phyloP scores from a whole-genome alignment of 176 grass and related monocot genomes.

The Typha latifolia region DNA sequence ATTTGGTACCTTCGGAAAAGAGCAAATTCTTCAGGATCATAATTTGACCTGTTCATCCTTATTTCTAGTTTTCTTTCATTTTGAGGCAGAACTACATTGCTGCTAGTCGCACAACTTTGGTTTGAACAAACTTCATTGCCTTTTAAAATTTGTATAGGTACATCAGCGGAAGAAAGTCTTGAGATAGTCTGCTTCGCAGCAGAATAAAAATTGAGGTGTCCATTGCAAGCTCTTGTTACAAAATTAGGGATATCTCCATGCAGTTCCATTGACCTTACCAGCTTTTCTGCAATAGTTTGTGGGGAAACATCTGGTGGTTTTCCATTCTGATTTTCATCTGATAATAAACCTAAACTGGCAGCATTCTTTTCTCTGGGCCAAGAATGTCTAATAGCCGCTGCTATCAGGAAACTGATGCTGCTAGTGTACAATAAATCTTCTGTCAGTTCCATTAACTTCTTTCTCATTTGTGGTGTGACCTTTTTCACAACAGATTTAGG shows the following conservation, averaged over 20 bases:
- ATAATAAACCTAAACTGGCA: background rate
- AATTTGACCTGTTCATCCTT: slow-evolving; percentile 58
- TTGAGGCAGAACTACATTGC: slow-evolving; percentile 12
- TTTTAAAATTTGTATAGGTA: slow-evolving; percentile 24
- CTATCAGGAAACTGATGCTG: slow-evolving; percentile 76
- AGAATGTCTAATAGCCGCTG: slow-evolving; percentile 38
- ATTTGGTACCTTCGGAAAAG: slow-evolving; percentile 82
- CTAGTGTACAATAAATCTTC: slow-evolving; percentile 71
- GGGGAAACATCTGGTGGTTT: slow-evolving; percentile 46
- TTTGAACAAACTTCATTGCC: slow-evolving; percentile 31
- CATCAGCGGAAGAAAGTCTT: slow-evolving; percentile 12
- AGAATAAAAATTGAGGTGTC: slow-evolving; percentile 93
- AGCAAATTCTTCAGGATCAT: slow-evolving; percentile 81
- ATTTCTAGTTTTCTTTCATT: slow-evolving; percentile 73
- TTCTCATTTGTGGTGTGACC: slow-evolving; percentile 70
- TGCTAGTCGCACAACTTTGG: slow-evolving; percentile 26
- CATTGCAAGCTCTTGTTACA: slow-evolving; percentile 71
- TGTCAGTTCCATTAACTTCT: slow-evolving; percentile 32
- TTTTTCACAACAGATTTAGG: slow-evolving; percentile 75
- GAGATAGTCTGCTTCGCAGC: slow-evolving; percentile 2
- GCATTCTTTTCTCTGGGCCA: slow-evolving; percentile 33
- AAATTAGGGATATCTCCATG: slow-evolving; percentile 41
- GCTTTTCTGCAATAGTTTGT: slow-evolving; percentile 68
- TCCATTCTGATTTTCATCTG: slow-evolving; percentile 23
- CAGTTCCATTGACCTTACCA: slow-evolving; percentile 31